Evolutionary conservation across 805 yeast species (phyloP).

Genomic region (Suhomyces sp.): DNA sequence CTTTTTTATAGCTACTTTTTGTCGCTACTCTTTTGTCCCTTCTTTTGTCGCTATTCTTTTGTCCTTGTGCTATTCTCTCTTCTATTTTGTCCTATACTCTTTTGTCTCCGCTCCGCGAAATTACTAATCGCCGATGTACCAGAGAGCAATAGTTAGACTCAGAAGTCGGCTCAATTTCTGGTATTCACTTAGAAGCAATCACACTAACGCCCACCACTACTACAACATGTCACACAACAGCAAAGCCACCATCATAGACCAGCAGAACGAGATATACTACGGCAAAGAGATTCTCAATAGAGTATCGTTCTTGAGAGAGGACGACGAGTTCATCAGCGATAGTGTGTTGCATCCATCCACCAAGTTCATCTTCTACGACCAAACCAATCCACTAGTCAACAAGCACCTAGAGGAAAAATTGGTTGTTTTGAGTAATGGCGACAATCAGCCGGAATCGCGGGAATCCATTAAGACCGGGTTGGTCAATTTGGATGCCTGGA

Average conservation of each 20-base stretch:
- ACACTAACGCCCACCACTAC: slow-evolving; percentile 3
- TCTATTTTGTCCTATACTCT: neutral
- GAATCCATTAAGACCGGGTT: slow-evolving; percentile 21
- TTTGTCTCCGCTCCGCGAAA: neutral
- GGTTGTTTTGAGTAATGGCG: slow-evolving; percentile 36
- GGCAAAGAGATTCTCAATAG: slow-evolving; percentile 58
- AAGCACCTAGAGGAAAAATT: slow-evolving; percentile 26
- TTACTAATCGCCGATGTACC: neutral
- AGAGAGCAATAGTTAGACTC: neutral
- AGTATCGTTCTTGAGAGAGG: slow-evolving; percentile 60
- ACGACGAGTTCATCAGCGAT: slow-evolving; percentile 46
- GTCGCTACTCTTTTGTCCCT: no score
- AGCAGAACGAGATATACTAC: slow-evolving; percentile 28
- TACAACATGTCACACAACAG: slow-evolving; percentile 9
- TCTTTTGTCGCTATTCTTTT: neutral
- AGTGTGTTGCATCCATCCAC: slow-evolving; percentile 47
- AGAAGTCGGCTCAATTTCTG: neutral
- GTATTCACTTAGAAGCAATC: neutral
- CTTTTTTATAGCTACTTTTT: no score
- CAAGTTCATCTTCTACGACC: slow-evolving; percentile 44
- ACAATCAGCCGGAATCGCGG: slow-evolving; percentile 24
- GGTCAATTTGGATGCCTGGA: slow-evolving; percentile 12
- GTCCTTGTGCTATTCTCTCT: neutral
- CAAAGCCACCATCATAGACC: slow-evolving; percentile 6
- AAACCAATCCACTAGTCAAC: slow-evolving; percentile 31